A percentile compares a stretch with the other conserved stretches of the same genome.
Conservation (phyloP, 768 basidiomycete genomes). For the Podaxis sp. region DNA sequence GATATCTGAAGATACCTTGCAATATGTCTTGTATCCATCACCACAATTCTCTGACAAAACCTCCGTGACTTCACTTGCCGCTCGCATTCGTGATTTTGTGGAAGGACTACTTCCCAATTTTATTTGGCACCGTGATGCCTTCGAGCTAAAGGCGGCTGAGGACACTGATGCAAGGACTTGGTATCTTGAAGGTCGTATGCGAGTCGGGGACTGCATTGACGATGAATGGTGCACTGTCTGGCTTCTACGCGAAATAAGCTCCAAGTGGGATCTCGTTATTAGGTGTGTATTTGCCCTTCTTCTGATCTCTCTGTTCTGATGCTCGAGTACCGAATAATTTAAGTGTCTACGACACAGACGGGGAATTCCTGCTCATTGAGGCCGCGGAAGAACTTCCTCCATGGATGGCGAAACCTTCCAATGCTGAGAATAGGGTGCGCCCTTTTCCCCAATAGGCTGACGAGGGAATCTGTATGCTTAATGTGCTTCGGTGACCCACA, state of each 20-base stretch:
- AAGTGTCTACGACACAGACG: slow-evolving; percentile 82
- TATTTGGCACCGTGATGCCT: slow-evolving; percentile 82
- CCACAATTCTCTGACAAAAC: slow-evolving; percentile 48
- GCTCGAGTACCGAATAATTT: not conserved
- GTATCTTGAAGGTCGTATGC: slow-evolving; percentile 76
- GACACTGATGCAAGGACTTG: slow-evolving; percentile 38
- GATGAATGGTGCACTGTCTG: slow-evolving; percentile 97
- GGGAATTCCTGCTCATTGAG: slow-evolving; percentile 95
- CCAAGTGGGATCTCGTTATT: slow-evolving; percentile 75
- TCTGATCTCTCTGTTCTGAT: slow-evolving; percentile 2
- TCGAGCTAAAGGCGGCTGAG: slow-evolving; percentile 67
- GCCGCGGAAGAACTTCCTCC: slow-evolving; percentile 84
- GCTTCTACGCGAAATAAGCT: slow-evolving; percentile 74
- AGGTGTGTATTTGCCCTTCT: slow-evolving; percentile 44
- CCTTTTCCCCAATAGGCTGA: slow-evolving; percentile 23
- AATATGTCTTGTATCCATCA: slow-evolving; percentile 69
- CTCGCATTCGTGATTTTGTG: slow-evolving; percentile 58
- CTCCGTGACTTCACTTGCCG: slow-evolving; percentile 60
- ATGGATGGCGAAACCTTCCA: slow-evolving; percentile 83
- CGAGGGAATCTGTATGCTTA: slow-evolving; percentile 28
- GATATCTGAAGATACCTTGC: slow-evolving; percentile 83
- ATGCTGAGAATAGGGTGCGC: slow-evolving; percentile 90
- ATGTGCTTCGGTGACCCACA: slow-evolving; percentile 29
- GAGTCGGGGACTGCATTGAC: slow-evolving; percentile 95
- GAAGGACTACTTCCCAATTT: slow-evolving; percentile 53